Base-by-base conservation (phyloP, 1,284 basidiomycete species). In the Fistulina hepatica region DNA sequence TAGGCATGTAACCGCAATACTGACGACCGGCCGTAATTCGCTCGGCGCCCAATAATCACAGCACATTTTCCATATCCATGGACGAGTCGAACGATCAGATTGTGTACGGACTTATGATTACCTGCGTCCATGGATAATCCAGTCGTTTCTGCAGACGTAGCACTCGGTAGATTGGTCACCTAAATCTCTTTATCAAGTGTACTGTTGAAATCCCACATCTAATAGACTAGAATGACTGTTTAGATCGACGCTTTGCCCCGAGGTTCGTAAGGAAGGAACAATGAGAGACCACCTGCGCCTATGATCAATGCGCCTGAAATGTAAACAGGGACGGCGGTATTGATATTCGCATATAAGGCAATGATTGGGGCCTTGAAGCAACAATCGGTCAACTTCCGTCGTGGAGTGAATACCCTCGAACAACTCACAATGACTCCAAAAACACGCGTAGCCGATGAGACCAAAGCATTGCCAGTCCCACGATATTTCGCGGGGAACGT, bases 401-500 rank as follows among this genome's bases (percentile, higher is more conserved):
- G 24, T 9, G 9, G n/a, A 26, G 24, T 26, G 10, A 26, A 26
- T 26, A n/a, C 24, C 37, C 58, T 9, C 20, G 32, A 44, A 13
- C 35, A 12, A 64, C 65, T 48, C 47, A 74, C 83, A 58, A 76
- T 75, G 43, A 77, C 67, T 5, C 72, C 74, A 47, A 74, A 81
- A 40, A 73, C 57, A 36, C 75, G 67, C 43, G 69, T 75, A 4
- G 69, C 72, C 26, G 61, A 69, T 12, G 69, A 67, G 3, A 67
- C 67, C 21, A 81, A 58, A 3, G 70, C 72, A 42, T 75, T 78
- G 10, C 73, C 75, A 2, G 74, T 80, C 4, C 73, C 78, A 38
- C 82, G 60, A 45, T 81, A 74, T 45, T 74, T 81, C 2, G 79
- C 76, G 3, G 81, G 79, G 60, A 86, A 84, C 7, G 83, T 52